Base-by-base conservation (phyloP, 2,329 filamentous ascomycete genomes). In the Blastomyces parvus region DNA sequence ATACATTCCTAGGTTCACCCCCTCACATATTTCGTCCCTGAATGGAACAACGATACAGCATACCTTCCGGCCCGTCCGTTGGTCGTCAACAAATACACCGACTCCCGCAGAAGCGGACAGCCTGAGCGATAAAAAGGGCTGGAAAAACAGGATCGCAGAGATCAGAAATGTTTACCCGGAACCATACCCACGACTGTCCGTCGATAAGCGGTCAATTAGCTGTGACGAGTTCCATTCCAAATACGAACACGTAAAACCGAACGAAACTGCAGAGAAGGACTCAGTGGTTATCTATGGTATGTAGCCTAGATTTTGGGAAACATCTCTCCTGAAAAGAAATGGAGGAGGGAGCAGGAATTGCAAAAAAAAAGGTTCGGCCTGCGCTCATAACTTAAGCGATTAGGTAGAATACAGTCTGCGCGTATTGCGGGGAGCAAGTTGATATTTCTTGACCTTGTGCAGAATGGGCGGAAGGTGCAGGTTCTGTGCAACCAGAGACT, bases 381-480 rank as follows among this genome's bases (percentile, higher is more conserved):
- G 33, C 8, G 46, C 36, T 55, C 50, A 62, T 57, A 74, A 73
- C 73, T 76, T 78, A 81, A 74, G 71, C 69, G 72, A 72, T 73
- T 79, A 87, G 90, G 91, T 75, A 90, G 91, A 73, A 82, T 96
- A 66, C 81, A 83, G 70, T 86, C 86, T 57, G 83, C 89, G 72
- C 88, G 90, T 66, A 80, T 84, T 58, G 83, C 86, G 62, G 87
- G 92, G 68, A 87, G 85, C 69, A 90, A 89, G 76, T 85, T 99
- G 69, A 81, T 91, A 66, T 99, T 99, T 75, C 75, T 97, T 68
- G 89, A 94, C 76, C 78, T 97, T 59, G 81, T 86, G 68, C 86
- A 91, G 73, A 86, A 90, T 72, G 88, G 86, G 63, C 78, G 85
- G 68, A 84, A 82, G 67, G 76, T 95, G 42, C 94, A 99, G 77